These are phyloP conservation scores for Setaria viridis DNA, from an alignment of 202 grass and related monocot species.

Conservation along the genomic window DNA sequence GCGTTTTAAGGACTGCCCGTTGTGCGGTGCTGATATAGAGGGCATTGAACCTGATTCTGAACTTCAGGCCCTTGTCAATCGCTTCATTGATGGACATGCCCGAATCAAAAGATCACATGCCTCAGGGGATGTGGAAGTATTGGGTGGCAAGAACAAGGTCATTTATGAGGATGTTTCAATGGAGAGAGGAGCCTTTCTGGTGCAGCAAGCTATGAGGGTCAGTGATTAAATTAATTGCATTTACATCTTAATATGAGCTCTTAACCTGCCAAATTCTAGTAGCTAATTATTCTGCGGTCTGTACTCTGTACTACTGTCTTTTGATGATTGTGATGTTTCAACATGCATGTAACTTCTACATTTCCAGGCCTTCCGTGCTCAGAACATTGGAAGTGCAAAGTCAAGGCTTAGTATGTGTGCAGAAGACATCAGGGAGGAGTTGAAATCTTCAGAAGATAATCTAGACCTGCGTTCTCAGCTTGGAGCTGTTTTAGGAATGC, in stretches of 20 bases:
- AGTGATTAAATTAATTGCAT: slow-evolving; percentile 28
- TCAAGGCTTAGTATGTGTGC: slow-evolving; percentile 75
- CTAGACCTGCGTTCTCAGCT: slow-evolving; percentile 79
- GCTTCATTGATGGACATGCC: slow-evolving; percentile 88
- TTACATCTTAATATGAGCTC: background rate
- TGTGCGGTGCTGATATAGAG: slow-evolving; percentile 86
- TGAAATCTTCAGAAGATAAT: slow-evolving; percentile 59
- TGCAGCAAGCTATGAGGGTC: slow-evolving; percentile 97
- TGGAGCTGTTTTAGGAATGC: slow-evolving; percentile 82
- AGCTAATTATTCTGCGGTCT: background rate
- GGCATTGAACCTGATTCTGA: slow-evolving; percentile 72
- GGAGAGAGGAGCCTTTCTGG: slow-evolving; percentile 87
- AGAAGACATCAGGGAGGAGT: slow-evolving; percentile 81
- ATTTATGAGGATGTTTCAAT: slow-evolving; percentile 97
- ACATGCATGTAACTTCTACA: background rate
- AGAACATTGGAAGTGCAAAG: slow-evolving; percentile 84
- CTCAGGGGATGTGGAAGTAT: slow-evolving; percentile 45
- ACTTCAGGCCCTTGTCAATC: slow-evolving; percentile 71
- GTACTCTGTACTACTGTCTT: background rate
- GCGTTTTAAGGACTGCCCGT: slow-evolving; percentile 79
- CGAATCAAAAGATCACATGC: slow-evolving; percentile 72
- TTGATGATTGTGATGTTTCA: background rate
- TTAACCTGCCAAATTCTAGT: background rate
- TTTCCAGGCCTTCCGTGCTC: slow-evolving; percentile 65
- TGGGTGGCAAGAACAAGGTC: slow-evolving; percentile 57